Conservation (phyloP, 805 yeast genomes). For the Lachancea sp. region DNA sequence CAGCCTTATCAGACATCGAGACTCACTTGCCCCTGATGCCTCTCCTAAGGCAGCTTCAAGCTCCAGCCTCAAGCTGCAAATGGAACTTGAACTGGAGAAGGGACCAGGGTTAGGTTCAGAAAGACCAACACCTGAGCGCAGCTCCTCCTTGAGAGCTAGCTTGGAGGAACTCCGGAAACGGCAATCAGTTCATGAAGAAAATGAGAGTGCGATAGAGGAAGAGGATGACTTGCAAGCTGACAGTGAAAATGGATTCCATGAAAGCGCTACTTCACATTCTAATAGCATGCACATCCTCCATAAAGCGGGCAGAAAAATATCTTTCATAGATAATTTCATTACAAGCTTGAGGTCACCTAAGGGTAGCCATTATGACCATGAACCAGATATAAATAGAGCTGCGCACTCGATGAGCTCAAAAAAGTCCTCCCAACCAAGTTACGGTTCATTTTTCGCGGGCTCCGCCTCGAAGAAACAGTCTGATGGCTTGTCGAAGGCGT, state of each 20-base stretch:
- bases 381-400: neutral
- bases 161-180: constrained; percentile 7
- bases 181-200: neutral
- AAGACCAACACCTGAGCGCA: neutral
- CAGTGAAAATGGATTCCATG: neutral
- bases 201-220: constrained; percentile 10
- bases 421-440: constrained; percentile 10
- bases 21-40: neutral
- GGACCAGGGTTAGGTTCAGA: neutral
- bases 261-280: neutral
- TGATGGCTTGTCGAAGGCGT: no score
- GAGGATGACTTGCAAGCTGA: constrained; percentile 8
- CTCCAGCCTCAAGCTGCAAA: neutral
- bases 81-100: neutral
- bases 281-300: constrained; percentile 20
- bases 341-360: constrained; percentile 22
- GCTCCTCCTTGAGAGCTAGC: neutral
- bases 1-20: neutral
- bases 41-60: neutral
- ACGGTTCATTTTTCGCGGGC: constrained; percentile 8
- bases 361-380: constrained; percentile 12
- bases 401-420: constrained; percentile 7
- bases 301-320: constrained; percentile 21
- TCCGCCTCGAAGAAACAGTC: neutral
- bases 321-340: constrained; percentile 32